phyloP scores from a whole-genome alignment of 2,329 filamentous ascomycete genomes.

The Botrytis medusae region DNA sequence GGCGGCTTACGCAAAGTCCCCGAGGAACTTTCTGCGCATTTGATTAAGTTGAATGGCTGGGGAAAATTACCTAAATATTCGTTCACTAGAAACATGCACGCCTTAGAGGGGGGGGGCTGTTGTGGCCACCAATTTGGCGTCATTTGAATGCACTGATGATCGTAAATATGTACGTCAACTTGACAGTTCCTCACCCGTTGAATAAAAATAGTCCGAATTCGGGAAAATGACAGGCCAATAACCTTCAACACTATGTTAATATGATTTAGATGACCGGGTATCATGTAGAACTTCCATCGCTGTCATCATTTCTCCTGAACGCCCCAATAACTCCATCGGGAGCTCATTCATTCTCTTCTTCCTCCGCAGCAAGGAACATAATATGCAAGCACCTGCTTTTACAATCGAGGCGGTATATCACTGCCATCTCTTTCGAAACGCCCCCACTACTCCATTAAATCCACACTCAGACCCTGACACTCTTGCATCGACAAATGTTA shows the following conservation, averaged over 20 bases:
- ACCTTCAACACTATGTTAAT: not conserved
- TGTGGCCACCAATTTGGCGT: not conserved
- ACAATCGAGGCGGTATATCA: not conserved
- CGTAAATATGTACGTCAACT: conserved; percentile 1
- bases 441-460: not conserved
- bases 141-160: conserved; percentile 8
- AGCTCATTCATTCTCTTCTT: not conserved
- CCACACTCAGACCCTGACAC: not conserved
- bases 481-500: not conserved
- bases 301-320: not conserved
- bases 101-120: not conserved
- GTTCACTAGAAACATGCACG: not conserved
- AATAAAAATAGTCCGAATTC: conserved; percentile 7
- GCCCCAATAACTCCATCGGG: not conserved
- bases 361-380: not conserved
- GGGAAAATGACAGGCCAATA: not conserved
- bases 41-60: conserved; percentile 8
- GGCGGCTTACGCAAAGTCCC: conserved; percentile 10
- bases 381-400: not conserved
- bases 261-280: conserved; percentile 7
- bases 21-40: conserved; percentile 12
- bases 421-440: not conserved
- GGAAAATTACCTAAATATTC: not conserved
- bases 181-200: conserved; percentile 7
- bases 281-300: conserved; percentile 3